Evolutionary conservation across 2,329 filamentous ascomycete species (phyloP).

Genomic region (Xylariaceae sp.): DNA sequence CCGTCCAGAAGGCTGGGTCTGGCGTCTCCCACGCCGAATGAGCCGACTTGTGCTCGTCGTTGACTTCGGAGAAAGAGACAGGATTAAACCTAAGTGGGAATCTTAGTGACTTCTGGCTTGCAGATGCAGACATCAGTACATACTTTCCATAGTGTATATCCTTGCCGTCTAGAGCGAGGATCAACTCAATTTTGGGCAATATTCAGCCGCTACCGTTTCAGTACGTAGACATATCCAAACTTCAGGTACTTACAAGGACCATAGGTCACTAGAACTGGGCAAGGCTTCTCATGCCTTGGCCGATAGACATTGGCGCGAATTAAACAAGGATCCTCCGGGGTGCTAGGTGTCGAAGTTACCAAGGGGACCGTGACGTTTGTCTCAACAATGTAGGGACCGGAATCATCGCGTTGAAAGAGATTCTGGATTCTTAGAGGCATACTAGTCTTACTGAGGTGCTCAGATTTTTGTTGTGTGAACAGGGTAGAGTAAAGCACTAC

Average conservation of each 20-base stretch:
- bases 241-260: too few relatives aligned
- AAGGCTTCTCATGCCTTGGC: constrained; percentile 17
- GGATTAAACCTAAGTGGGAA: constrained; percentile 29
- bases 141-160: constrained; percentile 58
- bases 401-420: too few relatives aligned
- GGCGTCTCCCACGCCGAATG: constrained; percentile 59
- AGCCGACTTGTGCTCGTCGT: constrained; percentile 47
- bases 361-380: constrained; percentile 6
- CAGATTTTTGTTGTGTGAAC: too few relatives aligned
- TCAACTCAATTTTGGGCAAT: too few relatives aligned
- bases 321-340: not conserved
- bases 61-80: constrained; percentile 45
- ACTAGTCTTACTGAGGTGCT: too few relatives aligned
- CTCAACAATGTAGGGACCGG: constrained; percentile 7
- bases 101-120: not conserved
- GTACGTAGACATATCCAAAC: too few relatives aligned
- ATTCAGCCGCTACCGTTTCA: too few relatives aligned
- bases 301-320: constrained; percentile 8
- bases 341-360: too few relatives aligned
- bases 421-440: too few relatives aligned
- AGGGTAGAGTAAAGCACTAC: too few relatives aligned
- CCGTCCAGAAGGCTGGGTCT: constrained; percentile 54
- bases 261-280: constrained; percentile 65
- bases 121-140: not conserved
- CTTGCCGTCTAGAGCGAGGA: too few relatives aligned